Base-by-base conservation (phyloP, 345 rosid genomes). In the Mangifera indica region DNA sequence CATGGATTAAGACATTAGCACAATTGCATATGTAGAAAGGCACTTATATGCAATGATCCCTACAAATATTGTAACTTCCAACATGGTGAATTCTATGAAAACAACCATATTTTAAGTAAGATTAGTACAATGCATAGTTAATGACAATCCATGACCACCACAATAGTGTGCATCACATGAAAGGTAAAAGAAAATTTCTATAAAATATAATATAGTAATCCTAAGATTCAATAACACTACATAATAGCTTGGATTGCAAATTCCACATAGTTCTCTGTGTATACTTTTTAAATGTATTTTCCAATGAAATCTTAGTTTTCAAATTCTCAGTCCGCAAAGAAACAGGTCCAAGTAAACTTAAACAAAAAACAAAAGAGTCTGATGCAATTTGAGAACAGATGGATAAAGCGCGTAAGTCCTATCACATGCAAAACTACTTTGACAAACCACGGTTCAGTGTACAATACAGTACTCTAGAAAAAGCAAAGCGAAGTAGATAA, bases 231-330 rank as follows among this genome's bases (percentile, higher is more conserved):
- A 22, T 1, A 45, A 44, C 64, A 57, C 17, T 17, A 15, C 21
- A 32, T 25, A 15, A 40, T 42, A 55, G 40, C 72, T 55, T 45
- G 24, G 26, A 66, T n/a, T 40, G 56, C 53, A 12, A 25, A 69
- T 12, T 20, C 46, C 25, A n/a, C 5, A 22, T 10, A 45, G 44
- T 26, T 70, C 44, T 44, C 56, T 40, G 52, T 18, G 9, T 4
- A 58, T 25, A 21, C 10, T 32, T 45, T 24, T 26, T 6, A 45
- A 0, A 3, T 26, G 5, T 44, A 58, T 70, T 70, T 15, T 67
- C 26, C 63, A 37, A 44, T 12, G 14, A 57, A 58, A 59, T 70
- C 56, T 18, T 17, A 70, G 58, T 58, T 26, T 45, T 45, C 45
- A 25, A 10, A 58, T 58, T 45, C 55, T 58, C 42, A 3, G 10